phyloP scores from a whole-genome alignment of 352 stramenopile genomes.

The Pythium insidiosum region DNA sequence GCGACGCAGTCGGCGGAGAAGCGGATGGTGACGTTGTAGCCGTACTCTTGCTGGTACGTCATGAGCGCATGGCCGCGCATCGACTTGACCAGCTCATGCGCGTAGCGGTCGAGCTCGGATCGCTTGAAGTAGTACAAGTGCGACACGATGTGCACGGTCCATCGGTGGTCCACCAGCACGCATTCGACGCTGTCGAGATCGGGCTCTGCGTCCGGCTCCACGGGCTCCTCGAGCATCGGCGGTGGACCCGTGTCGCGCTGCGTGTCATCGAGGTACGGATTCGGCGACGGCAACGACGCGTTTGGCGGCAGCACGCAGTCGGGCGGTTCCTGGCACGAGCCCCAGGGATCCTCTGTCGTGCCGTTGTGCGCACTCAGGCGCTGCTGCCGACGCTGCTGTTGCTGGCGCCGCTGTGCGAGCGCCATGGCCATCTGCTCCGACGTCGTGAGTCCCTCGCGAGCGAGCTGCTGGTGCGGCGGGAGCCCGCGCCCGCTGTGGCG shows the following conservation, averaged over 20 bases:
- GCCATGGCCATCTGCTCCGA: too few relatives aligned
- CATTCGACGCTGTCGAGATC: constrained; percentile 8
- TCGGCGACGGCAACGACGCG: too few relatives aligned
- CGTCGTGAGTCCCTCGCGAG: too few relatives aligned
- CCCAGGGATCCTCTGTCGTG: too few relatives aligned
- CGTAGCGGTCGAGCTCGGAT: constrained; percentile 12
- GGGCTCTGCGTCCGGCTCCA: neutral
- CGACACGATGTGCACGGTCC: constrained; percentile 25
- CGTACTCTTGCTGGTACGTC: constrained; percentile 17
- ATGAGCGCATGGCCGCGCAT: constrained; percentile 14
- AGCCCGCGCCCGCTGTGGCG: constrained; percentile 2
- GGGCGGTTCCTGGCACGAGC: too few relatives aligned
- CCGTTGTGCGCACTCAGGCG: neutral
- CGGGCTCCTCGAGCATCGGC: neutral
- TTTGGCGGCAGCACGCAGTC: too few relatives aligned
- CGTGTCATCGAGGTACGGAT: neutral
- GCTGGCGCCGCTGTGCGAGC: constrained; percentile 2
- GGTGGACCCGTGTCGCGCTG: neutral
- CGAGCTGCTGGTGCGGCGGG: too few relatives aligned
- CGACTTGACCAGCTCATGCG: constrained; percentile 20
- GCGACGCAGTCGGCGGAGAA: constrained; percentile 8
- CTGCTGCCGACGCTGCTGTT: constrained; percentile 2
- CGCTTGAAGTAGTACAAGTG: constrained; percentile 19
- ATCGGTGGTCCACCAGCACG: constrained; percentile 15
- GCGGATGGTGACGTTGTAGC: constrained; percentile 17